Conservation (phyloP, 2,329 filamentous ascomycete genomes). For the Venturia pyrina region DNA sequence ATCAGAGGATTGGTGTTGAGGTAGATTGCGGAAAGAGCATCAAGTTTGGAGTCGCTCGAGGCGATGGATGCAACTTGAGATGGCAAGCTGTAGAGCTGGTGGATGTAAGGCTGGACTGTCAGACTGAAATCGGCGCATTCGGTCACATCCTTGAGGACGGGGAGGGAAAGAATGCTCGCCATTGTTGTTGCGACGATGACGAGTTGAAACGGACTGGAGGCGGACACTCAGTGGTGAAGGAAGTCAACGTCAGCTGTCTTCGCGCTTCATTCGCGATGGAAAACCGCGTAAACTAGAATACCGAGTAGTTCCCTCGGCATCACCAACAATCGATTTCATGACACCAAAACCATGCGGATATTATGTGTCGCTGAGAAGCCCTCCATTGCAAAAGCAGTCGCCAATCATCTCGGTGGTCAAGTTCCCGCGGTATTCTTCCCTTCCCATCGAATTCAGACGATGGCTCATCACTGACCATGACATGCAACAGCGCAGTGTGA, state of each 20-base stretch:
- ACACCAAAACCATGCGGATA: conserved; percentile 29
- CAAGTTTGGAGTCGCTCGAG: conserved; percentile 47
- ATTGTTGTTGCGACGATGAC: conserved; percentile 1
- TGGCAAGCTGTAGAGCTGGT: conserved; percentile 43
- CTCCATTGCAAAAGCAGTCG: conserved; percentile 90
- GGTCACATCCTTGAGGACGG: conserved; percentile 55
- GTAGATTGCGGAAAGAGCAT: conserved; percentile 62
- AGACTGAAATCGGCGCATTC: conserved; percentile 69
- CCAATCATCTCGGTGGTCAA: conserved; percentile 73
- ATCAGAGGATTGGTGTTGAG: conserved; percentile 78
- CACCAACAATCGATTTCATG: background rate
- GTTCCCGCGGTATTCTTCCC: conserved; percentile 49
- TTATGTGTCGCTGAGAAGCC: conserved; percentile 81
- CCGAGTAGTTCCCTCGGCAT: no score
- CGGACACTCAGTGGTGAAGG: no score
- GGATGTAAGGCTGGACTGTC: conserved; percentile 69
- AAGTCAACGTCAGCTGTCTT: background rate
- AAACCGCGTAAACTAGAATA: no score
- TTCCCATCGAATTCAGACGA: background rate
- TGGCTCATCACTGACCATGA: background rate
- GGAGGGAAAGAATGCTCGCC: conserved; percentile 51
- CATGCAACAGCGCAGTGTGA: conserved; percentile 50
- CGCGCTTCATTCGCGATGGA: background rate
- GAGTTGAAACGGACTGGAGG: background rate
- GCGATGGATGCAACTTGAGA: conserved; percentile 21